These are phyloP conservation scores for Phyllosticta paracitricarpa DNA, from an alignment of 2,329 filamentous ascomycete genomes.

Conservation along the genomic window DNA sequence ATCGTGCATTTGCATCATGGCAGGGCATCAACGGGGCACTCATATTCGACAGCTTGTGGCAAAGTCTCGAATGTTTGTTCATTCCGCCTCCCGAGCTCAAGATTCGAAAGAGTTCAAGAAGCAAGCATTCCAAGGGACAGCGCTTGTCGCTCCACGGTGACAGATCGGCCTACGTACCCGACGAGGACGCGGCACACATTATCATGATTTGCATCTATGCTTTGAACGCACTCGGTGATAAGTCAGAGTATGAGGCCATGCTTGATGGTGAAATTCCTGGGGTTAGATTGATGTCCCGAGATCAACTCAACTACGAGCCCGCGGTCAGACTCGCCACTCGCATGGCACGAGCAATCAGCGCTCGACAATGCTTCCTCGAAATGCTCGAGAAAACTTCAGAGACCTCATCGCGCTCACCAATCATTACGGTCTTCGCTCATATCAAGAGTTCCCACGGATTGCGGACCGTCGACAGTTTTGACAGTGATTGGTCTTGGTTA, in stretches of 20 bases:
- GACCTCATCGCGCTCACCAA: background rate
- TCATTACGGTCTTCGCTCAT: background rate
- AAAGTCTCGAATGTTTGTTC: conserved; percentile 23
- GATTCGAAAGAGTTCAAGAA: conserved; percentile 15
- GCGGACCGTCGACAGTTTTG: too few relatives aligned
- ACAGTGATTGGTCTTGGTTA: too few relatives aligned
- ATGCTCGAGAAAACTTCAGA: conserved; percentile 26
- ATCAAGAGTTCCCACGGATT: background rate
- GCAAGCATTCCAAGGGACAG: background rate
- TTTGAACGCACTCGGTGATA: conserved; percentile 20
- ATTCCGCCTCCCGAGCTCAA: conserved; percentile 24
- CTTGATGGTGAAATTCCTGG: too few relatives aligned
- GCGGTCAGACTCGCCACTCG: conserved; percentile 41
- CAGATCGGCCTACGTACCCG: conserved; percentile 6
- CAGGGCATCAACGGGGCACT: conserved; percentile 23
- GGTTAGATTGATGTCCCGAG: conserved; percentile 2
- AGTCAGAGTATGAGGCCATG: too few relatives aligned
- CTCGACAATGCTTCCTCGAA: conserved; percentile 39
- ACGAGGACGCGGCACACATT: conserved; percentile 30
- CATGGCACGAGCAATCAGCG: conserved; percentile 39
- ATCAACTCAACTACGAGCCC: conserved; percentile 42
- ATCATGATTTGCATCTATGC: conserved; percentile 32
- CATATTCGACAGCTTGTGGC: conserved; percentile 28
- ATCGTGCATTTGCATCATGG: conserved; percentile 25
- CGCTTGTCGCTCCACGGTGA: background rate